Base-by-base conservation (phyloP, 106 monocot genomes). In the Xerophyta viscosa region DNA sequence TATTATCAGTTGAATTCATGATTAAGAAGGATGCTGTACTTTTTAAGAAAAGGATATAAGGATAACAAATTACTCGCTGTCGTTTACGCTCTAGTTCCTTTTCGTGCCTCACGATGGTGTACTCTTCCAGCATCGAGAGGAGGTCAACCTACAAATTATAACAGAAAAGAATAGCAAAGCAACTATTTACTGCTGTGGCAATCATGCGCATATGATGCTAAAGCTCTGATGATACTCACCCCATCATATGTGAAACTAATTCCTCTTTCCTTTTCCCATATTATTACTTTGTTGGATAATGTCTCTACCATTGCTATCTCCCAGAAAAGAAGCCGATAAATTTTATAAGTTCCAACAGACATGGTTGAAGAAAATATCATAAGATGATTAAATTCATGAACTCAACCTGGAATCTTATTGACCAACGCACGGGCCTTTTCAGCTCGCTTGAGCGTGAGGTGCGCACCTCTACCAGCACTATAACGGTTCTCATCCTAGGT, bases 401-500 rank as follows among this genome's bases (percentile, higher is more conserved):
- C 39, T 3, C 39, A n/a, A 77, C 81, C 77, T 64, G 86, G 86
- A 61, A 87, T 58, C 37, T 87, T 87, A 50, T 41, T 78, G 19
- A 87, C 82, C 27, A 64, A 52, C 47, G 63, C 46, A 42, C 87
- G 87, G 39, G 87, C 87, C 24, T 87, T 87, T 54, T 87, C 87
- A 5, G 87, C 87, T 29, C 87, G 69, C 60, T 82, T 87, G 19
- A 87, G 78, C 5, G 66, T 69, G 14, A 87, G 70, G 39, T 87
- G 87, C 9, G 81, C 87, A 24, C 87, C 87, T 57, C 78, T 74
- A 59, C 81, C 80, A 37, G 87, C 81, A 77, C 64, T 87, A 42
- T 82, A 87, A 24, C 87, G 73, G 27, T 82, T 82, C 21, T 78
- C 83, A 67, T 93, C 87, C 92, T 93, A 41, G n/a, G 24, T 48